Percentiles rank a stretch among this genome's conserved stretches.
phyloP scores from a whole-genome alignment of 257 asterid species.

The Anisodus tanguticus region DNA sequence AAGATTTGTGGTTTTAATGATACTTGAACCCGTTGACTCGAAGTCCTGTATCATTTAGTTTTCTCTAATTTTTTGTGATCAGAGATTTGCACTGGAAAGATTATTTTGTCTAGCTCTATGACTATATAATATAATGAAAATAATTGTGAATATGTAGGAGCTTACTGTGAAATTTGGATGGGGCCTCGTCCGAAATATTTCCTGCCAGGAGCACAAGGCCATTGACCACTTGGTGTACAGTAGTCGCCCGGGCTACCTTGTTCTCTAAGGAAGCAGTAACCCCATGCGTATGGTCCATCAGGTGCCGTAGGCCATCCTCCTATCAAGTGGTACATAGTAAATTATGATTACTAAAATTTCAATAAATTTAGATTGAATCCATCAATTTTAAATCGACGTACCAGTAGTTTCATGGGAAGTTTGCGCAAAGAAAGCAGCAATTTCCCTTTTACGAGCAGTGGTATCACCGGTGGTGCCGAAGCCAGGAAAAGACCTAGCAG shows the following conservation, averaged over 20 bases:
- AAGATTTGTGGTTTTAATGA: not conserved
- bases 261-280: slow-evolving; percentile 42
- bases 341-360: not conserved
- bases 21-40: not conserved
- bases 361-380: not conserved
- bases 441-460: slow-evolving; percentile 38
- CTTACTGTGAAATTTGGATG: slow-evolving; percentile 44
- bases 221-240: slow-evolving; percentile 33
- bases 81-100: not conserved
- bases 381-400: not conserved
- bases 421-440: slow-evolving; percentile 45
- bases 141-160: not conserved
- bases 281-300: slow-evolving; percentile 49
- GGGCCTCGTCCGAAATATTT: slow-evolving; percentile 48
- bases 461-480: slow-evolving; percentile 42
- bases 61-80: too few relatives aligned
- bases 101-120: too few relatives aligned
- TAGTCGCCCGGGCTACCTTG: slow-evolving; percentile 35
- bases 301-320: slow-evolving; percentile 48
- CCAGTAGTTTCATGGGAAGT: slow-evolving; percentile 42
- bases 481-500: slow-evolving; percentile 36
- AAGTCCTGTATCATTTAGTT: not conserved
- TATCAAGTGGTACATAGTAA: not conserved
- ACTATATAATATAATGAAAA: not conserved
- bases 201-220: slow-evolving; percentile 42